Evolutionary conservation across 2,329 filamentous ascomycete genomes (phyloP), one percentile per base, ranked within the genome.

Genomic region (Mycogone perniciosa): DNA sequence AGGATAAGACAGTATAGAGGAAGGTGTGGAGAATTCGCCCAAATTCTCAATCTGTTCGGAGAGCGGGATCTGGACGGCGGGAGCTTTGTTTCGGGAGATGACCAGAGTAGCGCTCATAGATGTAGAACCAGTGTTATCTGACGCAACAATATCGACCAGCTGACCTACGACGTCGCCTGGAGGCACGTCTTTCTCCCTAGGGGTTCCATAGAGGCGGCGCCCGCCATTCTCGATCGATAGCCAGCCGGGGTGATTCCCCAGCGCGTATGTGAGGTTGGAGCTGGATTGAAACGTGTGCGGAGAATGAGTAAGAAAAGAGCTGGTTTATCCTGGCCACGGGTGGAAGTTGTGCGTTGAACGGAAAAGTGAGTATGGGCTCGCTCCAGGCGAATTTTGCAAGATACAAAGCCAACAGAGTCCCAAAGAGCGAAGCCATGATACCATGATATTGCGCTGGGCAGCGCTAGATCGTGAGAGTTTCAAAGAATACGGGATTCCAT

Each of bases 311-410:
- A 7, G 74, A 79, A 67, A 89, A 93, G 2, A 76, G 74, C 59
- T 84, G 64, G 38, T 77, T 79, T 53, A 87, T 74, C 57, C 86
- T 79, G 20, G 88, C 89, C 48, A 91, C 85, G 4, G 86, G 85
- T 31, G 89, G 89, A 1, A 95, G 77, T 66, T 96, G 90, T 2
- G 88, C 84, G 67, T 93, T 95, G 66, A 95, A 76, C 1, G 89
- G 89, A 59, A 91, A 92, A 43, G 74, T 70, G 44, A 75, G 62
- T 27, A 65, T 60, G 8, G 79, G 79, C 13, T 66, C 61, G 47
- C 70, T 65, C 35, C 52, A 56, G n/a, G 64, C 65, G 33, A 68
- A 57, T 30, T 56, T 57, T 38, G 63, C 37, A 50, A 71, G 53
- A 34, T 60, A 53, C 43, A 70, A 54, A 53, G 59, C 47, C 53